Base-by-base conservation (phyloP, 2,329 filamentous ascomycete genomes). In the Cytospora mali region DNA sequence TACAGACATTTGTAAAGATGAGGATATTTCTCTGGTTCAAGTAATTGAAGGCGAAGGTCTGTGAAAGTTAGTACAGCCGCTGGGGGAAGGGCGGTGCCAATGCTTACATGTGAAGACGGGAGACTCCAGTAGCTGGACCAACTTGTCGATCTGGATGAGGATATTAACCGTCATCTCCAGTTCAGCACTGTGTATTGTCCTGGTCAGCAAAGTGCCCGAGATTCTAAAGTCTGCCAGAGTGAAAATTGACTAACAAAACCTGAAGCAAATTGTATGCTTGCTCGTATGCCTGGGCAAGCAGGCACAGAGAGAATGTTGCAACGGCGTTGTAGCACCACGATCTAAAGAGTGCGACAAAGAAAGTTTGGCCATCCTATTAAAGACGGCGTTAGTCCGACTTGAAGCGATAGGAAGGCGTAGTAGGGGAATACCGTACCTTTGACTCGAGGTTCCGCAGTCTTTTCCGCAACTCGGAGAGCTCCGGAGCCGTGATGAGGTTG, bases 291-390 rank as follows among this genome's bases (percentile, higher is more conserved):
- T 99, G 95, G 1, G 95, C 95, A 57, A 99, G 87, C 33, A 99
- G 82, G 72, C 95, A 99, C 4, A 99, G 81, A 3, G 93, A 98
- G 76, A 99, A 99, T 0, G 95, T 98, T 9, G 95, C 94, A 6
- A 99, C 96, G 2, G 95, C 93, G 71, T 99, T 99, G 74, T 97
- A 95, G 73, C 95, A 99, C 95, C 95, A 99, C 4, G 94, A 96
- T 62, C 92, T 88, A 77, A 99, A 99, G 4, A 99, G 80, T 2
- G 93, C 88, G 16, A 97, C 92, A 71, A 99, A 99, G 73, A 99
- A 93, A 3, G 90, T 90, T 79, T 99, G 95, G 0, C 94, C 95
- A 68, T 99, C 96, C 88, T 91, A 66, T 50, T 6, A 29, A 60
- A 53, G 7, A 46, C 10, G 9, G 23, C 21, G 49, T 23, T 27